Percentiles rank a stretch among this genome's conserved stretches.
Conservation (phyloP, 495 filamentous ascomycete species). For the Sabuloglossum arenarium region DNA sequence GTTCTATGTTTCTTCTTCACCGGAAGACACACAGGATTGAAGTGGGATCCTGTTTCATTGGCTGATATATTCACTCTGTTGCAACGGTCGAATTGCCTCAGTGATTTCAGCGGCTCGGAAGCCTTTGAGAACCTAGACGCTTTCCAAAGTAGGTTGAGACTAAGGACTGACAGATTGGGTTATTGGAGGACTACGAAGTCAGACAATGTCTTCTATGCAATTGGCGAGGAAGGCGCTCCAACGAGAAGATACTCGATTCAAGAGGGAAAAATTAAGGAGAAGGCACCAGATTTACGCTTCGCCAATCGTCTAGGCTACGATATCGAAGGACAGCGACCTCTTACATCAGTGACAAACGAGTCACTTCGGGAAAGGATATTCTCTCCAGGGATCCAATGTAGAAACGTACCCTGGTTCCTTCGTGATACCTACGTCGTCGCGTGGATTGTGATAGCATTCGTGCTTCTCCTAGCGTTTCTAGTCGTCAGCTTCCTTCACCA, state of each 20-base stretch:
- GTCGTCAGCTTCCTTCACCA: conserved; percentile 57
- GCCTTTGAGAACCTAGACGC: conserved; percentile 24
- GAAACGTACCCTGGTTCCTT: conserved; percentile 64
- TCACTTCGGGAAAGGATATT: conserved; percentile 21
- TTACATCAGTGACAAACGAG: background rate
- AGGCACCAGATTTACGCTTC: conserved; percentile 12
- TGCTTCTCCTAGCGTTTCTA: conserved; percentile 51
- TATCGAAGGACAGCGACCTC: conserved; percentile 19
- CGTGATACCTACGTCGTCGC: conserved; percentile 37
- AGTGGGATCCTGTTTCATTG: conserved; percentile 67
- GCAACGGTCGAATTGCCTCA: conserved; percentile 55
- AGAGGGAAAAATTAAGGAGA: conserved; percentile 19
- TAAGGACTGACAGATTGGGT: conserved; percentile 43
- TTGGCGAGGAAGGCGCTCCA: conserved; percentile 38
- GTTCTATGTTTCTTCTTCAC: conserved; percentile 28
- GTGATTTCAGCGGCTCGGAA: conserved; percentile 42
- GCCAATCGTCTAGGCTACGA: conserved; percentile 20
- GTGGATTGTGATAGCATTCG: conserved; percentile 38
- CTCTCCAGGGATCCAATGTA: conserved; percentile 29
- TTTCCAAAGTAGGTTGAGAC: conserved; percentile 23
- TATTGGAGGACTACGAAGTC: conserved; percentile 57
- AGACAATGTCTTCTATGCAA: conserved; percentile 38
- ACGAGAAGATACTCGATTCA: conserved; percentile 34
- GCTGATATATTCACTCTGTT: conserved; percentile 59
- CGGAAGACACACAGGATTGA: conserved; percentile 43